Percentiles rank a stretch among this genome's conserved stretches.
Evolutionary conservation across 2,329 filamentous ascomycete species (phyloP).

Genomic region (Raffaelea ambrosiae): DNA sequence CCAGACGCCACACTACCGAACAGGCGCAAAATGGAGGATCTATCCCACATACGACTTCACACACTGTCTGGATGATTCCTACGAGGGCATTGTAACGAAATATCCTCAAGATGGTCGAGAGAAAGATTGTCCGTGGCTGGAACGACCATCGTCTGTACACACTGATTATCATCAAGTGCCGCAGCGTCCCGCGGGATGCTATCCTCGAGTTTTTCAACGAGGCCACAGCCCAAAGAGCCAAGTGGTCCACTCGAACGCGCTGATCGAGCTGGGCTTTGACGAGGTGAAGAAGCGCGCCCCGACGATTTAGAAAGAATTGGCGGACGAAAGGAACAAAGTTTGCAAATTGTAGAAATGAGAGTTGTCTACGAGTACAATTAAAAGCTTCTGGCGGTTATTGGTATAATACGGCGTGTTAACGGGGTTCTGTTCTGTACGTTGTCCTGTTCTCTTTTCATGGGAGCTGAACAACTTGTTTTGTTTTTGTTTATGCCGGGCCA

Average conservation of each 20-base stretch:
- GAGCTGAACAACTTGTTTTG: no score
- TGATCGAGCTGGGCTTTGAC: conserved; percentile 77
- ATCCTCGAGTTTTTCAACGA: conserved; percentile 87
- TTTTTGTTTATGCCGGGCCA: no score
- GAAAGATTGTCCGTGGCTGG: conserved; percentile 73
- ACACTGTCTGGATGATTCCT: conserved; percentile 84
- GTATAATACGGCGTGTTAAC: no score
- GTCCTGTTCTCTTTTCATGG: no score
- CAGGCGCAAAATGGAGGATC: conserved; percentile 79
- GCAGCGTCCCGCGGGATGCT: conserved; percentile 81
- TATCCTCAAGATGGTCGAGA: conserved; percentile 69
- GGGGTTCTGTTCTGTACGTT: no score
- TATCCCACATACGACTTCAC: conserved; percentile 95
- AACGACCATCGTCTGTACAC: conserved; percentile 89
- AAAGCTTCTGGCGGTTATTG: no score
- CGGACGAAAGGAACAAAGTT: no score
- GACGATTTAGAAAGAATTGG: no score
- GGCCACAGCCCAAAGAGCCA: conserved; percentile 83
- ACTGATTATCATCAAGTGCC: conserved; percentile 71
- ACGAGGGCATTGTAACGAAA: conserved; percentile 72
- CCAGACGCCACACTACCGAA: conserved; percentile 62
- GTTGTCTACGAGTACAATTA: no score
- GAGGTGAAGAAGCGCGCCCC: conserved; percentile 50
- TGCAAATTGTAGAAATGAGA: no score
- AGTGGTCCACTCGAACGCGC: conserved; percentile 63